phyloP scores from a whole-genome alignment of 2,329 filamentous ascomycete species.

The Gaeumannomyces tritici region DNA sequence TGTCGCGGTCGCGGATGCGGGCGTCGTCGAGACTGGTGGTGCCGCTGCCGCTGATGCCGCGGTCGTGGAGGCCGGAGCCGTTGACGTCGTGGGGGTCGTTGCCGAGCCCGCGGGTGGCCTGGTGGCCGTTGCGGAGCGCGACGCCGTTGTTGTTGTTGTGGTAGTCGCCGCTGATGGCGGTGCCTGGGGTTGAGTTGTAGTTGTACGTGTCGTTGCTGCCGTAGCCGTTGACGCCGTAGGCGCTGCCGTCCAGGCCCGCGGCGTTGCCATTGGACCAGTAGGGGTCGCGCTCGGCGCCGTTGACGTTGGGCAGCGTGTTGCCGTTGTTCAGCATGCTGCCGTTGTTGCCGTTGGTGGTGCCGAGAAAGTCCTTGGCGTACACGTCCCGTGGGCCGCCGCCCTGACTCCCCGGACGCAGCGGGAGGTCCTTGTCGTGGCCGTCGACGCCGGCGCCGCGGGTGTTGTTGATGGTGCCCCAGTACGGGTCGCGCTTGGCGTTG shows the following conservation, averaged over 20 bases:
- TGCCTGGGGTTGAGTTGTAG: not conserved
- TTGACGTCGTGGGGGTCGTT: not conserved
- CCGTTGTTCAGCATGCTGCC: not conserved
- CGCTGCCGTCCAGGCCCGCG: not conserved
- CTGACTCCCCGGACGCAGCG: not conserved
- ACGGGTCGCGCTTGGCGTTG: not conserved
- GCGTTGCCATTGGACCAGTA: not conserved
- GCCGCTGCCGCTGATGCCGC: constrained; percentile 8
- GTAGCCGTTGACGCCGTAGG: not conserved
- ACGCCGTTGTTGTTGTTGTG: not conserved
- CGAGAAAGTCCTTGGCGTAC: not conserved
- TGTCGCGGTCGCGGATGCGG: constrained; percentile 9
- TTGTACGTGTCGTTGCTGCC: not conserved
- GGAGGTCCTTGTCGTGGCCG: not conserved
- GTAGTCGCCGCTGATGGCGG: not conserved
- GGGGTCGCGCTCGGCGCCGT: not conserved
- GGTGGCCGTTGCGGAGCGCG: not conserved
- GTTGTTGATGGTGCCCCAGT: constrained; percentile 3
- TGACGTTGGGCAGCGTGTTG: not conserved
- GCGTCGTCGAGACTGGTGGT: constrained; percentile 8
- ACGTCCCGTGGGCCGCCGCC: not conserved
- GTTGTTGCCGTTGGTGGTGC: not conserved
- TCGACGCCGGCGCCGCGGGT: not conserved
- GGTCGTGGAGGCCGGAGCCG: not conserved
- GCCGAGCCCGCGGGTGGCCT: not conserved